phyloP scores from a whole-genome alignment of 2,329 filamentous ascomycete species.

The Exophiala sp. region DNA sequence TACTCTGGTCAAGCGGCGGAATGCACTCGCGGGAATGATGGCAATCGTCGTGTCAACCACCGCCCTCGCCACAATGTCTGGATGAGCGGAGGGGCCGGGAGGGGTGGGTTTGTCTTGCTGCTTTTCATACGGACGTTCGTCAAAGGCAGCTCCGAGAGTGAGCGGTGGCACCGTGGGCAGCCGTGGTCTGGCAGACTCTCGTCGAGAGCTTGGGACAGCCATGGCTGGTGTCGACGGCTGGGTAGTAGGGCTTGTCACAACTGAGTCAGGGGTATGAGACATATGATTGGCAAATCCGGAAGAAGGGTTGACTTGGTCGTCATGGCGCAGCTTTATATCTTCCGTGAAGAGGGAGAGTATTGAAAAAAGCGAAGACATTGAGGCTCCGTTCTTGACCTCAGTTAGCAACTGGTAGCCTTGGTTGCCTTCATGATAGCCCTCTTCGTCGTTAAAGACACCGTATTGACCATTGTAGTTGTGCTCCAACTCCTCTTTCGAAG shows the following conservation, averaged over 20 bases:
- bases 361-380: constrained; percentile 97
- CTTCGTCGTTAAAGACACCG: constrained; percentile 64
- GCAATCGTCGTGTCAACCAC: constrained; percentile 97
- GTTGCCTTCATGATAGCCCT: constrained; percentile 54
- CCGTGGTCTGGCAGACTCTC: constrained; percentile 27
- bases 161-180: constrained; percentile 67
- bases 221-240: constrained; percentile 29
- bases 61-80: constrained; percentile 92
- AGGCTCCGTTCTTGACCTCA: constrained; percentile 94
- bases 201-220: neutral
- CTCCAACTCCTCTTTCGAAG: constrained; percentile 50
- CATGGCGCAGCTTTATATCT: constrained; percentile 71
- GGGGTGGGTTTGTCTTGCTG: constrained; percentile 24
- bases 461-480: constrained; percentile 37
- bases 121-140: constrained; percentile 30
- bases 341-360: constrained; percentile 96
- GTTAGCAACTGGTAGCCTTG: constrained; percentile 93
- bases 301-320: constrained; percentile 39
- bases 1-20: constrained; percentile 81
- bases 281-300: constrained; percentile 34
- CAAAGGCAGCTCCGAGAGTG: constrained; percentile 54
- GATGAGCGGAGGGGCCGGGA: constrained; percentile 64
- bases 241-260: constrained; percentile 37
- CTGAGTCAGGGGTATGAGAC: constrained; percentile 36
- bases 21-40: constrained; percentile 94